These are phyloP conservation scores for Sclerospora graminicola DNA, from an alignment of 352 stramenopile genomes.

Conservation along the genomic window DNA sequence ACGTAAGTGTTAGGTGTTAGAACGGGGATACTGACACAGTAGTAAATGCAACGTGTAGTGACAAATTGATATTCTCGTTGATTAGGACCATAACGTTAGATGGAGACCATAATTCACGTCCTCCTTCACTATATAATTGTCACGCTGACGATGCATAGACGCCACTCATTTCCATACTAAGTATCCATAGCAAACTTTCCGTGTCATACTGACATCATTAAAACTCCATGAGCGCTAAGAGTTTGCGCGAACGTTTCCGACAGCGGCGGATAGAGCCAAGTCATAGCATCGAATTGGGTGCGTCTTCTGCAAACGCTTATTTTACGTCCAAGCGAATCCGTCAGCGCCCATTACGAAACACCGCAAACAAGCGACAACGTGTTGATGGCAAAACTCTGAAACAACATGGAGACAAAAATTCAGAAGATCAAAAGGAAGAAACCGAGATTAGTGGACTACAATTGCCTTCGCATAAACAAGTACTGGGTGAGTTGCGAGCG, in stretches of 20 bases:
- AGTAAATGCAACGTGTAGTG: too few relatives aligned
- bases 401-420: neutral
- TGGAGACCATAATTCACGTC: too few relatives aligned
- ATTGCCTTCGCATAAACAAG: constrained; percentile 9
- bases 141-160: too few relatives aligned
- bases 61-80: too few relatives aligned
- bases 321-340: constrained; percentile 26
- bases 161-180: too few relatives aligned
- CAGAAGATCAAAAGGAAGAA: neutral
- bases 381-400: neutral
- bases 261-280: constrained; percentile 5
- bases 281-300: constrained; percentile 16
- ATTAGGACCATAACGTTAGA: too few relatives aligned
- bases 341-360: constrained; percentile 10
- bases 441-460: constrained; percentile 7
- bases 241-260: constrained; percentile 16
- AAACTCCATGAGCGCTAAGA: constrained; percentile 5
- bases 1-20: too few relatives aligned
- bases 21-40: too few relatives aligned
- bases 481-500: constrained; percentile 15
- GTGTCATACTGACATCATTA: constrained; percentile 1
- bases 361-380: constrained; percentile 14
- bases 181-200: too few relatives aligned
- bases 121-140: too few relatives aligned
- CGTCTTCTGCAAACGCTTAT: constrained; percentile 26